Evolutionary conservation across 345 rosid species (phyloP).

Genomic region (Linum tenue): DNA sequence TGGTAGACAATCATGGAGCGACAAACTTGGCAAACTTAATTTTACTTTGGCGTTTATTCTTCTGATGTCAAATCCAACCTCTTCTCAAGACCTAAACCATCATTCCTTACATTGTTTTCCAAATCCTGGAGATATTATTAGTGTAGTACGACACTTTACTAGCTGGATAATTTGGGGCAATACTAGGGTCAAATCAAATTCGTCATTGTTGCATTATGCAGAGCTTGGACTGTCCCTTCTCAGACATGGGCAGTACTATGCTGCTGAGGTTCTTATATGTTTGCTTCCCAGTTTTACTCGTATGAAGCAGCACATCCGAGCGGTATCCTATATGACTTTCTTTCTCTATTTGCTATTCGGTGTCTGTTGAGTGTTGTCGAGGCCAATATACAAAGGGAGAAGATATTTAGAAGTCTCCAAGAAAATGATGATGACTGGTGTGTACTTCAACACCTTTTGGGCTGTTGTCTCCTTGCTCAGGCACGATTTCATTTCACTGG

Average conservation of each 20-base stretch:
- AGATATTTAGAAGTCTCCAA: slow-evolving; percentile 59
- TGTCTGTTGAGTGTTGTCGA: slow-evolving; percentile 55
- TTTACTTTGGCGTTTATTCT: slow-evolving; percentile 72
- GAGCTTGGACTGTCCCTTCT: slow-evolving; percentile 66
- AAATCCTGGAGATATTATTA: slow-evolving; percentile 42
- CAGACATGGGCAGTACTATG: slow-evolving; percentile 70
- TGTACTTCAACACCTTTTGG: slow-evolving; percentile 80
- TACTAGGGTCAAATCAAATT: slow-evolving; percentile 52
- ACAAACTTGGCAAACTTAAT: slow-evolving; percentile 67
- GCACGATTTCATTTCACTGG: slow-evolving; percentile 52
- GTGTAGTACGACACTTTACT: slow-evolving; percentile 46
- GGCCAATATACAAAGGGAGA: slow-evolving; percentile 58
- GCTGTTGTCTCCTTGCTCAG: slow-evolving; percentile 85
- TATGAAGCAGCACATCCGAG: not conserved
- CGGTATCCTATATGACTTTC: not conserved
- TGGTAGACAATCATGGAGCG: slow-evolving; percentile 66
- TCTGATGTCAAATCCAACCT: slow-evolving; percentile 31
- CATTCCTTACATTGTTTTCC: slow-evolving; percentile 38
- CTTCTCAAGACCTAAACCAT: slow-evolving; percentile 26
- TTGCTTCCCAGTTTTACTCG: not conserved
- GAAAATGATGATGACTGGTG: slow-evolving; percentile 70
- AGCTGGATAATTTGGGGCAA: slow-evolving; percentile 83
- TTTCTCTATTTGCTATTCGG: slow-evolving; percentile 21
- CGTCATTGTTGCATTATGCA: slow-evolving; percentile 57
- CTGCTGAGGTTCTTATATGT: slow-evolving; percentile 60